phyloP scores from a whole-genome alignment of 2,329 filamentous ascomycete species.

The Tolypocladium amazonense region DNA sequence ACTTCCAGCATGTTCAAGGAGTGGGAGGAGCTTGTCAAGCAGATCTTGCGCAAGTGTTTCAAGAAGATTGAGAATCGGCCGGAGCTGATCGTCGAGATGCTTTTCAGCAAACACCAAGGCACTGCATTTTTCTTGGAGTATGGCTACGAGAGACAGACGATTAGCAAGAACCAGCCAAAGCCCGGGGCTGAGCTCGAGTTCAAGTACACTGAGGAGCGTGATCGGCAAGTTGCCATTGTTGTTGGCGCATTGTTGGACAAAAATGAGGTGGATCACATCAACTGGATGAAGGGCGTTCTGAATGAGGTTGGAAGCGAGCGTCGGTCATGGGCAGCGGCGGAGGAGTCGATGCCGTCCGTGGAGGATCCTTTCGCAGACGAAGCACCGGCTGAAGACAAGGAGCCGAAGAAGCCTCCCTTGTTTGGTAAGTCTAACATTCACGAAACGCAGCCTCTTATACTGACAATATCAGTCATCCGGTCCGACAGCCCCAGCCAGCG shows the following conservation, averaged over 20 bases:
- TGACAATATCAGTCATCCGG: constrained; percentile 40
- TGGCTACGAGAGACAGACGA: constrained; percentile 76
- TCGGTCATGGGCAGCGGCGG: constrained; percentile 64
- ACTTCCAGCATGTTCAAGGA: constrained; percentile 63
- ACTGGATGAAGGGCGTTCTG: constrained; percentile 71
- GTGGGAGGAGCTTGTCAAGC: constrained; percentile 82
- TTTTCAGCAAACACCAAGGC: constrained; percentile 83
- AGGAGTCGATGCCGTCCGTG: constrained; percentile 42
- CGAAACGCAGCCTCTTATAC: constrained; percentile 6
- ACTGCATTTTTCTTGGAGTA: constrained; percentile 85
- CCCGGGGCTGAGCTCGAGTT: constrained; percentile 78
- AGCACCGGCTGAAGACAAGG: constrained; percentile 13
- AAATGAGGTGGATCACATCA: constrained; percentile 62
- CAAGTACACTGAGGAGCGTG: constrained; percentile 55
- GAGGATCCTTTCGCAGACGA: constrained; percentile 22
- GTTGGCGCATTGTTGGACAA: constrained; percentile 73
- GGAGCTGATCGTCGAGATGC: constrained; percentile 77
- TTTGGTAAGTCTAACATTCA: constrained; percentile 19
- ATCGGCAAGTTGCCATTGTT: constrained; percentile 68
- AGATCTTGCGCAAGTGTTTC: constrained; percentile 70
- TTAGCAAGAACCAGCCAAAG: constrained; percentile 48
- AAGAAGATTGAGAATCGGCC: constrained; percentile 80
- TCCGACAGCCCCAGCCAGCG: constrained; percentile 57
- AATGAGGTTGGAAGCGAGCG: constrained; percentile 60
- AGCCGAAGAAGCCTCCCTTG: constrained; percentile 17